Evolutionary conservation across 2,329 filamentous ascomycete species (phyloP).

Genomic region (Leptographium wingfieldii): DNA sequence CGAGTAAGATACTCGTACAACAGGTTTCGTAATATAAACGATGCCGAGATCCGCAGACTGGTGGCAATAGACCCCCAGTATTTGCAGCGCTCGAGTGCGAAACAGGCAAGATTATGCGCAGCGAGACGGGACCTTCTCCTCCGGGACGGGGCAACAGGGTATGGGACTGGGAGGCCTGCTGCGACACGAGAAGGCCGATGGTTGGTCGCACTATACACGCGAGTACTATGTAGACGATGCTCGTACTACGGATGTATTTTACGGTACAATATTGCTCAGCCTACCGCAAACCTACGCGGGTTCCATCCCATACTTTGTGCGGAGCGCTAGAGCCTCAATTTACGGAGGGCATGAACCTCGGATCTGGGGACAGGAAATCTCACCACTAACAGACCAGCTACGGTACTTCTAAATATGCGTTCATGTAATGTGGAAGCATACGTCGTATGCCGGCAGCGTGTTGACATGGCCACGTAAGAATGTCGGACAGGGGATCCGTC

Average conservation of each 20-base stretch:
- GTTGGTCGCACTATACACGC: background rate
- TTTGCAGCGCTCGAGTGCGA: background rate
- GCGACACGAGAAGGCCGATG: background rate
- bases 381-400: too few species aligned
- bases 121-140: background rate
- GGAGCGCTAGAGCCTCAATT: too few species aligned
- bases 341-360: background rate
- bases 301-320: background rate
- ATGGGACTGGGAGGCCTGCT: background rate
- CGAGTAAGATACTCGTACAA: too few species aligned
- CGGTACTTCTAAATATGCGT: too few species aligned
- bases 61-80: background rate
- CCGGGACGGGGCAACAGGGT: too few species aligned
- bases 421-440: too few species aligned
- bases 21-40: too few species aligned
- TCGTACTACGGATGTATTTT: background rate
- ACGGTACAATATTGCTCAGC: background rate
- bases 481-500: too few species aligned
- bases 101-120: background rate
- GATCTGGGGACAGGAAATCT: background rate
- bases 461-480: too few species aligned
- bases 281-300: background rate
- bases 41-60: too few species aligned
- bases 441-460: too few species aligned
- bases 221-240: too few species aligned